A percentile compares a stretch with the other conserved stretches of the same genome.
Conservation (phyloP, 768 basidiomycete genomes). For the Gloeophyllum trabeum region DNA sequence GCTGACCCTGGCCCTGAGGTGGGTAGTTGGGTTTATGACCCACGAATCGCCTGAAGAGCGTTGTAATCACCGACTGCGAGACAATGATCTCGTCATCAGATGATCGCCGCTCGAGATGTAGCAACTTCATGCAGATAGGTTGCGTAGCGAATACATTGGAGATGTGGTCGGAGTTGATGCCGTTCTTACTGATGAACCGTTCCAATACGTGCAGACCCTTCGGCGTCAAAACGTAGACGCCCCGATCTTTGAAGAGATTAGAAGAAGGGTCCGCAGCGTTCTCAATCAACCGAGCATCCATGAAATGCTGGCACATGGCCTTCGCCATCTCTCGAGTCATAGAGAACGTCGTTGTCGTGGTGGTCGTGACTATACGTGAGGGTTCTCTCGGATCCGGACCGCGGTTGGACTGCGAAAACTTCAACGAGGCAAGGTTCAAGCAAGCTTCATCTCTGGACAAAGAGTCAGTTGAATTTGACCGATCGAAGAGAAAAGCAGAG, state of each 20-base stretch:
- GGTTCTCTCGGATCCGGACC: constrained; percentile 98
- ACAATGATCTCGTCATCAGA: constrained; percentile 97
- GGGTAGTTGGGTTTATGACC: constrained; percentile 80
- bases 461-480: constrained; percentile 6
- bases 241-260: constrained; percentile 94
- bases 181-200: constrained; percentile 99
- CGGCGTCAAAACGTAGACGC: constrained; percentile 90
- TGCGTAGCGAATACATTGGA: constrained; percentile 82
- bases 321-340: constrained; percentile 99
- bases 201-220: constrained; percentile 98
- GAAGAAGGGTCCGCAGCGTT: constrained; percentile 87
- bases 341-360: constrained; percentile 97
- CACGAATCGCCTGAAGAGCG: constrained; percentile 91
- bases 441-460: constrained; percentile 81
- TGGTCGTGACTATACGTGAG: constrained; percentile 95
- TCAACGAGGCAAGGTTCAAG: constrained; percentile 85
- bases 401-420: constrained; percentile 98
- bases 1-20: constrained; percentile 29
- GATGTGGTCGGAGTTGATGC: constrained; percentile 90
- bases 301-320: constrained; percentile 98
- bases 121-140: constrained; percentile 94
- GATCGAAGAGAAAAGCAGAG: constrained; percentile 6
- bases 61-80: constrained; percentile 86
- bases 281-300: constrained; percentile 97
- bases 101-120: constrained; percentile 90